Percentiles rank a stretch among this genome's conserved stretches.
Conservation (phyloP, 306 rosid species). For the Dryas drummondii region DNA sequence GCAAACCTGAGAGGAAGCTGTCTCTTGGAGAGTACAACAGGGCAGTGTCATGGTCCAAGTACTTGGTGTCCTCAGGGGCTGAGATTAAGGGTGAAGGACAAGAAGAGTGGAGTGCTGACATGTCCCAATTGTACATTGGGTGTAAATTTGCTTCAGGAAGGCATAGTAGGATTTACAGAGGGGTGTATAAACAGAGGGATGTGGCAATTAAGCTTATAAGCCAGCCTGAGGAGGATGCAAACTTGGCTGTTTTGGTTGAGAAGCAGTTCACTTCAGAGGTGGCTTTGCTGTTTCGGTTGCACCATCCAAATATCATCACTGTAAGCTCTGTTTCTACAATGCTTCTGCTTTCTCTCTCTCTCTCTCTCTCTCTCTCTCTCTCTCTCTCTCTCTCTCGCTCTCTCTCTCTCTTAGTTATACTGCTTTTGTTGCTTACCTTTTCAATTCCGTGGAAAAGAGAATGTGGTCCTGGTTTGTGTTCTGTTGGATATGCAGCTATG, state of each 20-base stretch:
- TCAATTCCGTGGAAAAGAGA: not conserved
- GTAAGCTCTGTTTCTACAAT: conserved; percentile 37
- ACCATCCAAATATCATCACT: conserved; percentile 83
- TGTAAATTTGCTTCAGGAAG: conserved; percentile 80
- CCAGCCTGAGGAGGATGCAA: conserved; percentile 83
- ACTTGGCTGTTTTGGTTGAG: conserved; percentile 72
- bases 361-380: conserved; percentile 4
- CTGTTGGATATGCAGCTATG: conserved; percentile 13
- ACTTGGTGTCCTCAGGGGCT: conserved; percentile 81
- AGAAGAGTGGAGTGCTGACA: conserved; percentile 94
- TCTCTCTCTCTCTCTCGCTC: not conserved
- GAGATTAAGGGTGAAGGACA: conserved; percentile 85
- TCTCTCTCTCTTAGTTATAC: not conserved
- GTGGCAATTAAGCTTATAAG: conserved; percentile 91
- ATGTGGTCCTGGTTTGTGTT: conserved; percentile 17
- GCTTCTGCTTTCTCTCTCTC: no score
- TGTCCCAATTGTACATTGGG: conserved; percentile 83
- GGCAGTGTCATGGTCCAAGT: conserved; percentile 97
- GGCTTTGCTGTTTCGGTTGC: conserved; percentile 61
- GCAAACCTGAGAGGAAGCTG: conserved; percentile 49
- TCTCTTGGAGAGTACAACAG: conserved; percentile 81
- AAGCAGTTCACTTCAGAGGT: conserved; percentile 88
- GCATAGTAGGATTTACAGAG: conserved; percentile 91
- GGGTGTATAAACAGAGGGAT: conserved; percentile 67
- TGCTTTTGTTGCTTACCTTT: not conserved